Conservation (phyloP, 768 basidiomycete species). For the Boletus rufocinnamomeus region DNA sequence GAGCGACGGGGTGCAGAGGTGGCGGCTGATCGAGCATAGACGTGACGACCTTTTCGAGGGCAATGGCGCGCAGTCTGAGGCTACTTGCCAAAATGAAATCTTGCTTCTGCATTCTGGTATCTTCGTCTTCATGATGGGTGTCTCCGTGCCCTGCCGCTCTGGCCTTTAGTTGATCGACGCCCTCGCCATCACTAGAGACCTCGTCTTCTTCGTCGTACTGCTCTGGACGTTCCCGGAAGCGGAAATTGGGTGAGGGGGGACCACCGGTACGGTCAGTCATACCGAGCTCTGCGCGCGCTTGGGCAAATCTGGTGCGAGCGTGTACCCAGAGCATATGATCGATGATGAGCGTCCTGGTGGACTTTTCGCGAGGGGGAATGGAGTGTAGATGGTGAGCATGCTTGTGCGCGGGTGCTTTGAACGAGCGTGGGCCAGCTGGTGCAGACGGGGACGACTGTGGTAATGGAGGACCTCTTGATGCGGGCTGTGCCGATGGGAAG, state of each 20-base stretch:
- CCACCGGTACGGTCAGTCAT: slow-evolving; percentile 84
- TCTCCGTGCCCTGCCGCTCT: slow-evolving; percentile 53
- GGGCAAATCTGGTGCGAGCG: slow-evolving; percentile 75
- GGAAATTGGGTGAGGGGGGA: slow-evolving; percentile 56
- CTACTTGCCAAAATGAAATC: slow-evolving; percentile 62
- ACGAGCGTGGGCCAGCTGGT: slow-evolving; percentile 32
- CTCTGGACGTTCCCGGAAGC: slow-evolving; percentile 69
- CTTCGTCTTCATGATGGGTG: slow-evolving; percentile 58
- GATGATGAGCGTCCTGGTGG: slow-evolving; percentile 83
- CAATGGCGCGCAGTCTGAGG: slow-evolving; percentile 73
- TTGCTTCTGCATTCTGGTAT: slow-evolving; percentile 55
- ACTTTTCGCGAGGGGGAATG: slow-evolving; percentile 85
- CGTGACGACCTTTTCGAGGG: slow-evolving; percentile 78
- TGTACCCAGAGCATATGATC: slow-evolving; percentile 90
- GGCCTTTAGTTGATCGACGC: slow-evolving; percentile 44
- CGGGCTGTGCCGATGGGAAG: slow-evolving; percentile 18
- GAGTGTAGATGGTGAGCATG: slow-evolving; percentile 88
- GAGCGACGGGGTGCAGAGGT: slow-evolving; percentile 51
- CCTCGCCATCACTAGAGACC: slow-evolving; percentile 63
- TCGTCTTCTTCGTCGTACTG: slow-evolving; percentile 78
- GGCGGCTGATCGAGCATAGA: slow-evolving; percentile 83
- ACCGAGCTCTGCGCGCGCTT: slow-evolving; percentile 81
- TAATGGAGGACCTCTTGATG: slow-evolving; percentile 3
- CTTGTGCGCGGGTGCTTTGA: slow-evolving; percentile 78
- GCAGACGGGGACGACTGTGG: slow-evolving; percentile 19